These are phyloP conservation scores for Geoglossum cookeanum DNA, from an alignment of 2,329 filamentous ascomycete species.

Conservation along the genomic window DNA sequence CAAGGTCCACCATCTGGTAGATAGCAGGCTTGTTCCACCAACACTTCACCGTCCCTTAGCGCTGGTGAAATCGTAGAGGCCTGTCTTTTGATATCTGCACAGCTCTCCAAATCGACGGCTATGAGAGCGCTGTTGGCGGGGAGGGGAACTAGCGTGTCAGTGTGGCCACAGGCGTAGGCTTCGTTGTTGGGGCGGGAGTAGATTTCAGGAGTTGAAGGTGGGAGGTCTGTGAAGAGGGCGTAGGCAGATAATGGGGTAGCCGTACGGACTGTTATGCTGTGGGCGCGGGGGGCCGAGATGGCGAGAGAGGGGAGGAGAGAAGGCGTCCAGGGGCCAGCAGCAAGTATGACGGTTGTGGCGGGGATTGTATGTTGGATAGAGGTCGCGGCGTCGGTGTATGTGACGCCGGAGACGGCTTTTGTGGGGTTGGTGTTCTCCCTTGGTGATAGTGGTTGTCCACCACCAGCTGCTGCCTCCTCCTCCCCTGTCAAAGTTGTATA, in stretches of 20 bases:
- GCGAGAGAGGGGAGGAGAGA: conserved; percentile 33
- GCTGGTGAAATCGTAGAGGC: conserved; percentile 36
- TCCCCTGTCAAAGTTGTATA: conserved; percentile 9
- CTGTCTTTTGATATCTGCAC: conserved; percentile 72
- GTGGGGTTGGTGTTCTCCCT: conserved; percentile 1
- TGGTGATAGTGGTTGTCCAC: no score
- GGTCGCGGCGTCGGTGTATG: conserved; percentile 35
- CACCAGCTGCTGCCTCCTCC: not conserved
- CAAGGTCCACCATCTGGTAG: conserved; percentile 61
- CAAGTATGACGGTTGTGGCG: conserved; percentile 33
- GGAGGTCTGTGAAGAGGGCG: conserved; percentile 60
- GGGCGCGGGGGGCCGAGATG: conserved; percentile 40
- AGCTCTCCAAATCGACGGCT: conserved; percentile 52
- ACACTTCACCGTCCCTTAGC: conserved; percentile 48
- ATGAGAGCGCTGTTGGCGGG: conserved; percentile 61
- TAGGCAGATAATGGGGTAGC: conserved; percentile 30
- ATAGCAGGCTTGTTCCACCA: conserved; percentile 77
- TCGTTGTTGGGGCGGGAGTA: conserved; percentile 79
- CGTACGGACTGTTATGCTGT: conserved; percentile 42
- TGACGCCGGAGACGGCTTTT: conserved; percentile 32
- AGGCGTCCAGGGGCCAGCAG: conserved; percentile 43
- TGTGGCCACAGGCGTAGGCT: conserved; percentile 87
- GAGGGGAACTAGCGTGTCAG: conserved; percentile 55
- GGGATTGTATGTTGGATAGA: conserved; percentile 21
- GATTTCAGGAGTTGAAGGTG: conserved; percentile 68